Percentiles rank a stretch among this genome's conserved stretches.
These are phyloP conservation scores for Corinectria fuckeliana DNA, from an alignment of 2,329 filamentous ascomycete species.

Conservation along the genomic window DNA sequence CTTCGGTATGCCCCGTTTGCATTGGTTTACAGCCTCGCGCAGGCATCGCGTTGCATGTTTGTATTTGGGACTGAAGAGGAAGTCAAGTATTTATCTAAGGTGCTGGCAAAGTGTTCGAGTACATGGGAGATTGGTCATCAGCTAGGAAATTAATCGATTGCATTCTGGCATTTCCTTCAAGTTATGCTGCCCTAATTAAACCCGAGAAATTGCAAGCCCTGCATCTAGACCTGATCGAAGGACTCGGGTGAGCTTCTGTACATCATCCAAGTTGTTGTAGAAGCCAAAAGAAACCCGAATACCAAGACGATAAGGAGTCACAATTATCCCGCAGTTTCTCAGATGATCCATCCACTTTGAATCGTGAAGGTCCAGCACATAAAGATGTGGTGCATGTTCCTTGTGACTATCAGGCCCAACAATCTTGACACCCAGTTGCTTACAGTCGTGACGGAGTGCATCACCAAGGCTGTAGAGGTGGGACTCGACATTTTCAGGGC, in stretches of 20 bases:
- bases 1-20: neutral
- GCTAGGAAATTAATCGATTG: no score
- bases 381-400: conserved; percentile 39
- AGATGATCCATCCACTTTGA: conserved; percentile 32
- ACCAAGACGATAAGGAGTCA: conserved; percentile 36
- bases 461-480: conserved; percentile 36
- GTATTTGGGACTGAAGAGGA: conserved; percentile 8
- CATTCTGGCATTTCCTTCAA: no score
- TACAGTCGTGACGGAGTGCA: conserved; percentile 24
- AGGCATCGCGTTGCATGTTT: neutral
- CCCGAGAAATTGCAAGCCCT: neutral
- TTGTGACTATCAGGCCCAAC: conserved; percentile 28
- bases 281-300: conserved; percentile 34
- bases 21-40: conserved; percentile 2
- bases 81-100: neutral
- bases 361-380: conserved; percentile 35
- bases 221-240: neutral
- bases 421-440: conserved; percentile 28
- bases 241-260: neutral
- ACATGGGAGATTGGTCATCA: conserved; percentile 9
- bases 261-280: conserved; percentile 14
- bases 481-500: conserved; percentile 33
- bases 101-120: conserved; percentile 1
- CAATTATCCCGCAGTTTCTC: conserved; percentile 10
- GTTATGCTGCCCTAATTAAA: neutral